Base-by-base conservation (phyloP, 768 basidiomycete species). In the Russula abietina region DNA sequence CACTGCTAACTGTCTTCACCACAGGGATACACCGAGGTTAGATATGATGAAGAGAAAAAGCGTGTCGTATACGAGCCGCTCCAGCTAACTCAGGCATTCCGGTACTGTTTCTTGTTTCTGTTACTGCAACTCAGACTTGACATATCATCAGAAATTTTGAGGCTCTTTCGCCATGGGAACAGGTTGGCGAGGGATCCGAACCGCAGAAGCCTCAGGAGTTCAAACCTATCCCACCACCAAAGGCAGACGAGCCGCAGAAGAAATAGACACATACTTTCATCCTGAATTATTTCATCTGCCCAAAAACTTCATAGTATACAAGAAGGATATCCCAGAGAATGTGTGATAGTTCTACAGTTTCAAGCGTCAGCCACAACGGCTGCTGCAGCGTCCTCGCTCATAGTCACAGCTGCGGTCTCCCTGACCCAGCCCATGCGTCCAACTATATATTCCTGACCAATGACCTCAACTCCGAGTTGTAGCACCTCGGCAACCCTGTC, bases 21-120 rank as follows among this genome's bases (percentile, higher is more conserved):
- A 16, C 69, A 97, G 94, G 97, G 97, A n/a, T 99, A 98, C 75
- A 93, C 93, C 10, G 97, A 99, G 75, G 83, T 98, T 45, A 89
- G 97, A 46, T 99, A 98, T 71, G 95, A 98, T 69, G 97, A 98
- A 76, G 94, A 96, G 77, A 85, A 89, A 70, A 98, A 98, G 76
- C 90, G 95, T 43, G 93, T 98, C 59, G 93, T 97, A 39, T 97
- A 98, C 70, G 97, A 99, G 73, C 97, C 97, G 39, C 80, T 99
- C 52, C 97, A 99, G 73, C 81, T 99, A 62, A 94, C 96, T 2
- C 97, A 99, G 72, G 96, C 97, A 49, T 99, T 96, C 88, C 86
- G 93, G 93, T 94, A 69, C 64, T 3, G 80, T 71, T 38, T 16
- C n/a, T 14, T 48, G 32, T 46, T n/a, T 2, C 22, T 16, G 39